Evolutionary conservation across 2,329 filamentous ascomycete species (phyloP).

Genomic region (Colletotrichum melonis): DNA sequence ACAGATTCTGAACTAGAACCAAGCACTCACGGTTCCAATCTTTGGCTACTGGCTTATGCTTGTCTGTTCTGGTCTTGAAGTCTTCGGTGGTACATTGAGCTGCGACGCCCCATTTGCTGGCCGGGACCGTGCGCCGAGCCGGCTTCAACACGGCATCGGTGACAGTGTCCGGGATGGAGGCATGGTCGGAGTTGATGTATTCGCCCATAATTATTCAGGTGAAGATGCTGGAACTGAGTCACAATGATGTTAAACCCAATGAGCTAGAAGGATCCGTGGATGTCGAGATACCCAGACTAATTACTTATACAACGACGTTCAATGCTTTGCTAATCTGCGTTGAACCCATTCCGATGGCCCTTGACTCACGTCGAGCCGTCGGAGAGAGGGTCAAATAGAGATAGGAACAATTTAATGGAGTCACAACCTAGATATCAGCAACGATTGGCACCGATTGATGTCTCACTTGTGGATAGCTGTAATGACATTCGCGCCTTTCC

Average conservation of each 20-base stretch:
- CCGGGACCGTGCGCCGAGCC: neutral
- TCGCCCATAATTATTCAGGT: neutral
- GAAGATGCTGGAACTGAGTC: neutral
- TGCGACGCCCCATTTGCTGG: conserved; percentile 2
- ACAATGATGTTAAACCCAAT: no score
- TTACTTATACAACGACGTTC: neutral
- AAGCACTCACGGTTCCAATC: neutral
- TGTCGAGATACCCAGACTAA: neutral
- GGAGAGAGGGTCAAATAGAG: neutral
- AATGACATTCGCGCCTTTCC: neutral
- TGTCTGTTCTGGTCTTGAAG: neutral
- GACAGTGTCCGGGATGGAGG: neutral
- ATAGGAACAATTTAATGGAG: neutral
- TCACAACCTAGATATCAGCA: neutral
- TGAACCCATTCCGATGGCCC: neutral
- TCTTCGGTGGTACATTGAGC: conserved; percentile 1
- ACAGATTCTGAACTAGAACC: neutral
- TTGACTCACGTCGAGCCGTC: neutral
- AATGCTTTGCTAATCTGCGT: neutral
- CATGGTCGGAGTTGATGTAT: neutral
- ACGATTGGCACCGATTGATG: neutral
- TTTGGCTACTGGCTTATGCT: neutral
- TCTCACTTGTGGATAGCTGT: neutral
- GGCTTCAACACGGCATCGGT: neutral
- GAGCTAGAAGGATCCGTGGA: neutral